phyloP scores from a whole-genome alignment of 441 rosid genomes.

The Arabidopsis hybrid region DNA sequence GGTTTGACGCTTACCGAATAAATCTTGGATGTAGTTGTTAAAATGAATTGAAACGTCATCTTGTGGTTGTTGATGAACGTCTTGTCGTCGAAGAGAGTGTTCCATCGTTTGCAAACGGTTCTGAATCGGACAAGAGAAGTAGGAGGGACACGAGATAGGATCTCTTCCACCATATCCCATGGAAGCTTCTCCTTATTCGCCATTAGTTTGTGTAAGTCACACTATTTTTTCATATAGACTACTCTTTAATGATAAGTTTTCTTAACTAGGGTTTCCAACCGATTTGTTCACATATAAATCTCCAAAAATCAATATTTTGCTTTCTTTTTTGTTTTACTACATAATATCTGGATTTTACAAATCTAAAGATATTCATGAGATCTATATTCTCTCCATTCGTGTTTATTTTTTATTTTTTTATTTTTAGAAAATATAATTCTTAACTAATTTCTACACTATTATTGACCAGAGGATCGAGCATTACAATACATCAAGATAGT shows the following conservation, averaged over 20 bases:
- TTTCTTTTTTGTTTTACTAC: background rate
- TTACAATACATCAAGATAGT: too few species aligned
- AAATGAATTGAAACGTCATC: slow-evolving; percentile 3
- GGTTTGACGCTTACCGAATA: slow-evolving; percentile 4
- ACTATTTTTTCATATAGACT: background rate
- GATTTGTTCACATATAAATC: background rate
- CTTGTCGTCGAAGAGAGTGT: background rate
- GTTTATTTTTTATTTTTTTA: too few species aligned
- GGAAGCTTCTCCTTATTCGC: background rate
- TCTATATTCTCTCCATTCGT: background rate
- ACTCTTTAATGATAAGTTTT: background rate
- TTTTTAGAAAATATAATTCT: too few species aligned
- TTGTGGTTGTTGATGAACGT: background rate
- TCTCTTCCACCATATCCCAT: background rate
- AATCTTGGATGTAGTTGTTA: background rate
- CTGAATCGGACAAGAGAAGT: background rate
- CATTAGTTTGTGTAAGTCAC: background rate
- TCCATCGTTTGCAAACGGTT: background rate
- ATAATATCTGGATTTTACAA: background rate
- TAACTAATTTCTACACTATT: too few species aligned
- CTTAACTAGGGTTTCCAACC: background rate
- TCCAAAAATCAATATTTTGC: background rate
- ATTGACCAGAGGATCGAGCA: too few species aligned
- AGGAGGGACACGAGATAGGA: slow-evolving; percentile 2
- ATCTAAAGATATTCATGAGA: background rate